A percentile compares a stretch with the other conserved stretches of the same genome.
Evolutionary conservation across 176 grass and related monocot genomes (phyloP).

Genomic region (Triticum timopheevii): DNA sequence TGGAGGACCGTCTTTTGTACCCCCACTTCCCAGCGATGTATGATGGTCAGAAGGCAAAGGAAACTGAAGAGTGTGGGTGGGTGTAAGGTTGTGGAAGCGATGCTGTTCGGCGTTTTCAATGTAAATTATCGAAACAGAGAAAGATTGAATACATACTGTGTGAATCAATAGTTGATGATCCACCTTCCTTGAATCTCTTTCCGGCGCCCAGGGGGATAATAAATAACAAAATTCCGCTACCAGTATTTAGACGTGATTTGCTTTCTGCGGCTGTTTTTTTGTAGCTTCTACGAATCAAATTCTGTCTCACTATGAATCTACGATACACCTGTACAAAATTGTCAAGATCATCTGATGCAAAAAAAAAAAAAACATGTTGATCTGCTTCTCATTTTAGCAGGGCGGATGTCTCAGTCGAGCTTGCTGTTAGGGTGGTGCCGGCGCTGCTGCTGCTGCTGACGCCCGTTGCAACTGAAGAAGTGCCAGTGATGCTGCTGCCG

Average conservation of each 20-base stretch:
- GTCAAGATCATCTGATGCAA: too few relatives aligned
- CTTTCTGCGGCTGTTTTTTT: neutral
- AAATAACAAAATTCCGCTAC: neutral
- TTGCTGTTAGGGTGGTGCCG: neutral
- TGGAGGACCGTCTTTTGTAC: neutral
- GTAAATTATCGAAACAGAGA: slow-evolving; percentile 33
- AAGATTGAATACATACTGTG: neutral
- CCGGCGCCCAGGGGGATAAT: neutral
- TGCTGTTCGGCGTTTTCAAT: neutral
- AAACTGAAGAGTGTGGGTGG: neutral
- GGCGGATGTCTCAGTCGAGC: neutral
- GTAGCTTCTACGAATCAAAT: too few relatives aligned
- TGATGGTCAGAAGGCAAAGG: neutral
- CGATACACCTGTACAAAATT: too few relatives aligned
- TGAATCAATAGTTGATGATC: neutral
- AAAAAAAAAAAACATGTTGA: neutral
- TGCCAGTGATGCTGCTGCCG: neutral
- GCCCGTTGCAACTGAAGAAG: neutral
- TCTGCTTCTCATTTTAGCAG: neutral
- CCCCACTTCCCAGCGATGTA: neutral
- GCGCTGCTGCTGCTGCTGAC: neutral
- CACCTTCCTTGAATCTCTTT: neutral
- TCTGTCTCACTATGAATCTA: too few relatives aligned
- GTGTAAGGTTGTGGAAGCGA: neutral
- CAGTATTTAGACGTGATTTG: neutral